Conservation (phyloP, 331 rosid genomes). For the Malus hybrid region DNA sequence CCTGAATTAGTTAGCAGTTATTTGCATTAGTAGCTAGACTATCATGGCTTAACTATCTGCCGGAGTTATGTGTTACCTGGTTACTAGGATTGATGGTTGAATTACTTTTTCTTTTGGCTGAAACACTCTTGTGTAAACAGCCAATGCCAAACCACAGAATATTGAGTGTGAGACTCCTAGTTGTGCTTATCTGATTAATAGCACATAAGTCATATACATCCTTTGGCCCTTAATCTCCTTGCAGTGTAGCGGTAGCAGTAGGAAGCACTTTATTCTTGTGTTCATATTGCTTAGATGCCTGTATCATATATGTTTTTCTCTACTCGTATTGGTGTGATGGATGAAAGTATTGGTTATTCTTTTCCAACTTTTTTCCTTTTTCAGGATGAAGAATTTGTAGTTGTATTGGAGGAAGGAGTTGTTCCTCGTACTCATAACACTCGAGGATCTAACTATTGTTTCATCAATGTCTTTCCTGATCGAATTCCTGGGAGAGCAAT, state of each 20-base stretch:
- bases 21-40: background rate
- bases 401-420: constrained; percentile 53
- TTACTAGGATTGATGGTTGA: background rate
- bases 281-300: background rate
- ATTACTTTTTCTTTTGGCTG: background rate
- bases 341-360: constrained; percentile 11
- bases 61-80: background rate
- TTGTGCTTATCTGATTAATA: background rate
- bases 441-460: constrained; percentile 74
- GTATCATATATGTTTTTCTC: constrained; percentile 1
- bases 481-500: constrained; percentile 90
- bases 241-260: background rate
- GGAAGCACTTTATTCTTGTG: constrained; percentile 9
- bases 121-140: background rate
- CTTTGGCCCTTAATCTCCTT: background rate
- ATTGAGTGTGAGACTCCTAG: background rate
- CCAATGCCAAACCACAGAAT: background rate
- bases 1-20: background rate
- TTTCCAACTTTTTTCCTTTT: constrained; percentile 1
- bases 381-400: constrained; percentile 84
- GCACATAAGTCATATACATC: background rate
- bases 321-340: background rate
- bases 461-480: constrained; percentile 76
- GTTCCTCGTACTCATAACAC: constrained; percentile 78
- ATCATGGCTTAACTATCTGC: background rate